Evolutionary conservation across 495 filamentous ascomycete species (phyloP).

Genomic region (Physcia stellaris): DNA sequence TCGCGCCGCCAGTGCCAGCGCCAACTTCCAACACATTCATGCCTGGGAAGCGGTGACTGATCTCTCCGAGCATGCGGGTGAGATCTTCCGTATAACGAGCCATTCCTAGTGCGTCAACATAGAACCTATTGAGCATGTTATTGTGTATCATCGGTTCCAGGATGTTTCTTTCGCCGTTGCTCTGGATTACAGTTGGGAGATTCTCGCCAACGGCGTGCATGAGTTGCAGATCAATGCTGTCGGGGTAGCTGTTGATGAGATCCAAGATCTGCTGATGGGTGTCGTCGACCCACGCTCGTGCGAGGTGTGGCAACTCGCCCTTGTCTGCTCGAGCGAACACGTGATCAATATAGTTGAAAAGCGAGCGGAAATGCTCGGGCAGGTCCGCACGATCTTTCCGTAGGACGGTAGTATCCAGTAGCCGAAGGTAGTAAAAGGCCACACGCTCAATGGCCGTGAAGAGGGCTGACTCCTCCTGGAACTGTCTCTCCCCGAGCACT

Average conservation of each 20-base stretch:
- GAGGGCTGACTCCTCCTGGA: constrained; percentile 7
- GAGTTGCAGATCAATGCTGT: constrained; percentile 16
- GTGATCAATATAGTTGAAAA: constrained; percentile 8
- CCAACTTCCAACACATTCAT: constrained; percentile 25
- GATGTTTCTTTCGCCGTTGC: constrained; percentile 21
- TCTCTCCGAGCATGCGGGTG: constrained; percentile 16
- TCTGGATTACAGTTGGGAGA: constrained; percentile 22
- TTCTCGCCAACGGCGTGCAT: constrained; percentile 23
- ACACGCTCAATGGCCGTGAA: constrained; percentile 14
- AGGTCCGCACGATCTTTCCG: constrained; percentile 5
- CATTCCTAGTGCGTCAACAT: constrained; percentile 19
- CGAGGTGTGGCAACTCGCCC: constrained; percentile 7
- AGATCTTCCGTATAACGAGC: constrained; percentile 8
- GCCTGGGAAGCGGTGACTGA: constrained; percentile 20
- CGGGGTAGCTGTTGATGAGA: constrained; percentile 2
- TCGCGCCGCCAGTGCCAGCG: constrained; percentile 23
- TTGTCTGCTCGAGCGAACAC: not conserved
- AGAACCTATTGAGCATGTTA: constrained; percentile 24
- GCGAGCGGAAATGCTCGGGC: not conserved
- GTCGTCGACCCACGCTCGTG: constrained; percentile 23
- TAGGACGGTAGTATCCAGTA: constrained; percentile 6
- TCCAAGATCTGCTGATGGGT: constrained; percentile 17
- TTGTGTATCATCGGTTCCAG: constrained; percentile 27
- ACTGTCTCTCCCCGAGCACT: not conserved
- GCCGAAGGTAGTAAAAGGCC: constrained; percentile 17